Evolutionary conservation across 345 rosid genomes (phyloP), one percentile per base, ranked within the genome.

Genomic region (Jatropha curcas): DNA sequence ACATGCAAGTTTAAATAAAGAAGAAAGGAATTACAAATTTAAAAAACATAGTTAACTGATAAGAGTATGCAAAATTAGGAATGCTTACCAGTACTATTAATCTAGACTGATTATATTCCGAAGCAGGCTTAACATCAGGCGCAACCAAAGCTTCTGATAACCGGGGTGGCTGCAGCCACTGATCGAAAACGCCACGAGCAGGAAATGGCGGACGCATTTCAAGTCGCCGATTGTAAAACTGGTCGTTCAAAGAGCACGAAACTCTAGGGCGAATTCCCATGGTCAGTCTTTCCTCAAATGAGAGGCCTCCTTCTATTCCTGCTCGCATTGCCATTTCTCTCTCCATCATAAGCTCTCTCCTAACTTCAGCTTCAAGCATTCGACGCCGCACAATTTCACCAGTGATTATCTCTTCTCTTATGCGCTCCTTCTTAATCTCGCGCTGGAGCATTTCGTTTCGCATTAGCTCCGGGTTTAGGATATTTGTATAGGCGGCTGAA

Each of bases 291-390:
- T 65, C 75, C 8, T 71, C 87, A 0, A 70, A 25, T 5, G 85
- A 63, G 45, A 72, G 25, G 34, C 71, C 37, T 43, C 56, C 27
- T 0, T 62, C 53, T 33, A 22, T 17, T 0, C 68, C 52, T 22
- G 67, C 35, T 30, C 57, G 73, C 67, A 58, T 39, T 12, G 79
- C 81, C 80, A 80, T 72, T 56, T 81, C 84, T 78, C 80, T 77
- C 68, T 86, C 88, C 13, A 76, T 63, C 51, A 80, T 72, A 78
- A 89, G 73, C 83, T 87, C 90, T 12, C 78, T 73, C 70, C 77
- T 66, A 30, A 85, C 85, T 72, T 87, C 87, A 0, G 77, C 87
- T 55, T 84, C 79, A 17, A 87, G 81, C 39, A 64, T 70, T 60
- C 78, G 72, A 48, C 84, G 79, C 7, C 81, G 70, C 12, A 51